A percentile compares a stretch with the other conserved stretches of the same genome.
Conservation (phyloP, 1,139 yeast genomes). For the Casaregolazyma suthepensis region DNA sequence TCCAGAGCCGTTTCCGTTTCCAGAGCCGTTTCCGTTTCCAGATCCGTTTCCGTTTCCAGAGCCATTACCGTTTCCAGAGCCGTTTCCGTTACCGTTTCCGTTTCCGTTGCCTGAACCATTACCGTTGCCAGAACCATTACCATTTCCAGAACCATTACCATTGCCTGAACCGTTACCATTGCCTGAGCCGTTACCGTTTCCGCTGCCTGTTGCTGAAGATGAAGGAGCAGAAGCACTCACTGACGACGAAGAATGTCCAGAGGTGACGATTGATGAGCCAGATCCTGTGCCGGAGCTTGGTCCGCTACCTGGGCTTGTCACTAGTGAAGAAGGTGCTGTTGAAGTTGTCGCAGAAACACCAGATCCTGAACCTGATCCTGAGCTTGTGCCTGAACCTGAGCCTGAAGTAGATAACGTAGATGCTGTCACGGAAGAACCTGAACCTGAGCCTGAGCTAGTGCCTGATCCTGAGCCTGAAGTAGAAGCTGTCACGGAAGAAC, state of each 20-base stretch:
- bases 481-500: too few species aligned
- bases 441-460: too few species aligned
- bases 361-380: background rate
- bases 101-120: too few species aligned
- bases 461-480: too few species aligned
- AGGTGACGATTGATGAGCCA: background rate
- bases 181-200: too few species aligned
- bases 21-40: too few species aligned
- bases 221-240: background rate
- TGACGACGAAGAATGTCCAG: background rate
- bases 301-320: slow-evolving; percentile 15
- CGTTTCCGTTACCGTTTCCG: too few species aligned
- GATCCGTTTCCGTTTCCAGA: too few species aligned
- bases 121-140: too few species aligned
- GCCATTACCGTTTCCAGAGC: too few species aligned
- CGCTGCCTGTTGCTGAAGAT: background rate
- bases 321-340: slow-evolving; percentile 21
- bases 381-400: background rate
- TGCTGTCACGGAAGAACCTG: slow-evolving; percentile 17
- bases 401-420: slow-evolving; percentile 8
- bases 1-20: too few species aligned
- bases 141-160: background rate
- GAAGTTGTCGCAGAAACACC: slow-evolving; percentile 1
- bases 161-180: background rate
- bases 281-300: slow-evolving; percentile 16